Conservation (phyloP, 192 early-diverging fungal species). For the Backusella circina region DNA sequence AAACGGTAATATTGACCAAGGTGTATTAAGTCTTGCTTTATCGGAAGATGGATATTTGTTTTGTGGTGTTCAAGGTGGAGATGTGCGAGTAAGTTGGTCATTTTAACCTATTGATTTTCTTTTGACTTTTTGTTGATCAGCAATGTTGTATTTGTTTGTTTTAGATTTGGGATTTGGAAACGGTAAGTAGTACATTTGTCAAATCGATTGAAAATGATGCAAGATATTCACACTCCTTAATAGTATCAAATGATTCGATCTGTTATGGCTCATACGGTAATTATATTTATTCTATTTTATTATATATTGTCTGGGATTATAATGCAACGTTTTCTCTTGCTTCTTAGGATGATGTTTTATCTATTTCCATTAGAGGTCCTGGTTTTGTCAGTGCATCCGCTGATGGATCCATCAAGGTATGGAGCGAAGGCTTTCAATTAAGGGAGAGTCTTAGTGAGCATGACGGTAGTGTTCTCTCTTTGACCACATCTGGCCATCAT, state of each 20-base stretch:
- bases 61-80: conserved; percentile 71
- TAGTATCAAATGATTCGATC: conserved; percentile 47
- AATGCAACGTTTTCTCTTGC: background rate
- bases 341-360: conserved; percentile 53
- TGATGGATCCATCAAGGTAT: conserved; percentile 64
- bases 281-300: background rate
- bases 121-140: background rate
- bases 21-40: conserved; percentile 61
- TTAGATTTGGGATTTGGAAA: conserved; percentile 75
- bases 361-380: conserved; percentile 41
- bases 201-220: conserved; percentile 36
- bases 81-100: conserved; percentile 42
- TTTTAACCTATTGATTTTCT: background rate
- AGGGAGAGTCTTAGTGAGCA: conserved; percentile 48
- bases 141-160: background rate
- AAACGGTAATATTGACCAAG: conserved; percentile 36
- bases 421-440: conserved; percentile 60
- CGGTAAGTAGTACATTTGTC: conserved; percentile 25
- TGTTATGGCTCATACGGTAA: conserved; percentile 52
- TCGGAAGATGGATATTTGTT: conserved; percentile 68
- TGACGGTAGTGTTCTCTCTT: conserved; percentile 55
- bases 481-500: conserved; percentile 43
- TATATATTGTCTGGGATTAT: background rate
- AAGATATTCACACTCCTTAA: background rate
- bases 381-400: conserved; percentile 62